A percentile compares a stretch with the other conserved stretches of the same genome.
These are phyloP conservation scores for Neofusicoccum umdonicola DNA, from an alignment of 2,329 filamentous ascomycete genomes.

Conservation along the genomic window DNA sequence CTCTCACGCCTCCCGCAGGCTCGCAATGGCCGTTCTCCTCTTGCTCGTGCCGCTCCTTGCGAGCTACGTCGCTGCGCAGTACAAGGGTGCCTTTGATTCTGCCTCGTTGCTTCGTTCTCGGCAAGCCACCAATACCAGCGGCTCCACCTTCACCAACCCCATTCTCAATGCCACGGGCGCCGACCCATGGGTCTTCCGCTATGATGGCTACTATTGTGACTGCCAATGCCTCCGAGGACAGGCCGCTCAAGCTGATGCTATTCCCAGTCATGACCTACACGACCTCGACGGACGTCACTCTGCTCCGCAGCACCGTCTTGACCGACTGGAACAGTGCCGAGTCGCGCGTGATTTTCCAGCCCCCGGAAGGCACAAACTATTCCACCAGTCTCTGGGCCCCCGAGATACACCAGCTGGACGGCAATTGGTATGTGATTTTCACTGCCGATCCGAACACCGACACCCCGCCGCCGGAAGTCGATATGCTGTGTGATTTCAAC, in stretches of 20 bases:
- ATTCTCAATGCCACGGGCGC: slow-evolving; percentile 42
- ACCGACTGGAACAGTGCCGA: slow-evolving; percentile 48
- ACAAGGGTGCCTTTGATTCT: slow-evolving; percentile 7
- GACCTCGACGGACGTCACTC: slow-evolving; percentile 43
- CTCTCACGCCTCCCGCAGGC: not conserved
- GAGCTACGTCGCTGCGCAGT: slow-evolving; percentile 14
- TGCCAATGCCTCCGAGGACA: too few relatives aligned
- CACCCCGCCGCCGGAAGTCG: slow-evolving; percentile 45
- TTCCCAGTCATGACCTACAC: slow-evolving; percentile 49
- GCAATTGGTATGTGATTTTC: slow-evolving; percentile 53
- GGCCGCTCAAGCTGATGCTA: slow-evolving; percentile 21
- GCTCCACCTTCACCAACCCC: slow-evolving; percentile 46
- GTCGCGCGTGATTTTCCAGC: slow-evolving; percentile 42
- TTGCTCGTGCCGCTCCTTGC: slow-evolving; percentile 13
- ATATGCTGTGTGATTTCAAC: slow-evolving; percentile 49
- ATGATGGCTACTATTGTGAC: not conserved
- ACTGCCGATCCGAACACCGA: slow-evolving; percentile 51
- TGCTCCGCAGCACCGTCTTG: slow-evolving; percentile 41
- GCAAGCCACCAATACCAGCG: slow-evolving; percentile 16
- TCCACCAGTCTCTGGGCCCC: slow-evolving; percentile 52
- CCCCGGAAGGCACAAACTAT: slow-evolving; percentile 43
- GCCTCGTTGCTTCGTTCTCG: not conserved
- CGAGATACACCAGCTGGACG: slow-evolving; percentile 48
- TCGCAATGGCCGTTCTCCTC: slow-evolving; percentile 2
- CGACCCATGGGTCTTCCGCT: slow-evolving; percentile 37